phyloP scores from a whole-genome alignment of 768 basidiomycete genomes.

The Phaeotremella fagi region DNA sequence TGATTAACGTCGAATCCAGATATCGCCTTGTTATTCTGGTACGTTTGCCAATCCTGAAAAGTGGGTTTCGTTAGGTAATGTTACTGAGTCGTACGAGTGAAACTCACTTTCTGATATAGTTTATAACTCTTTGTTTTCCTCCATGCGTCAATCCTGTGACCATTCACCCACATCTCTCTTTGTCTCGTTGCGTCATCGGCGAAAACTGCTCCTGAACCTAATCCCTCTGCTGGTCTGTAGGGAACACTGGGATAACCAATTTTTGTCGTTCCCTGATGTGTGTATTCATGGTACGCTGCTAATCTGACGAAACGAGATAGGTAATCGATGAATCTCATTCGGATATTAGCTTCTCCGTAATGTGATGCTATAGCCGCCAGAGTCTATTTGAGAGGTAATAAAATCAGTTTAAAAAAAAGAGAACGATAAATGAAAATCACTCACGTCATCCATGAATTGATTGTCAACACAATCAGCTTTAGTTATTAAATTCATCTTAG shows the following conservation, averaged over 20 bases:
- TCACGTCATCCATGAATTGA: constrained; percentile 87
- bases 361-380: constrained; percentile 81
- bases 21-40: constrained; percentile 58
- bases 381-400: constrained; percentile 55
- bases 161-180: constrained; percentile 70
- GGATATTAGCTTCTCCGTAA: constrained; percentile 82
- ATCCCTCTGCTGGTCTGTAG: constrained; percentile 53
- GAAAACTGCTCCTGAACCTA: constrained; percentile 81
- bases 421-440: constrained; percentile 42
- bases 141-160: constrained; percentile 90
- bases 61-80: background rate
- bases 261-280: constrained; percentile 63
- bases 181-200: constrained; percentile 62
- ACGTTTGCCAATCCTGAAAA: constrained; percentile 63
- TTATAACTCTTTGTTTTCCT: constrained; percentile 73
- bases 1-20: constrained; percentile 78
- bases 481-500: constrained; percentile 24
- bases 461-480: constrained; percentile 68
- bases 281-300: constrained; percentile 86
- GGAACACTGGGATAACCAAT: constrained; percentile 65
- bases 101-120: constrained; percentile 63
- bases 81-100: background rate
- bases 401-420: background rate
- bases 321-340: constrained; percentile 85
- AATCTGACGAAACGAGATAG: constrained; percentile 78